These are phyloP conservation scores for Alternaria brassicae DNA, from an alignment of 2,329 filamentous ascomycete species.

Conservation along the genomic window DNA sequence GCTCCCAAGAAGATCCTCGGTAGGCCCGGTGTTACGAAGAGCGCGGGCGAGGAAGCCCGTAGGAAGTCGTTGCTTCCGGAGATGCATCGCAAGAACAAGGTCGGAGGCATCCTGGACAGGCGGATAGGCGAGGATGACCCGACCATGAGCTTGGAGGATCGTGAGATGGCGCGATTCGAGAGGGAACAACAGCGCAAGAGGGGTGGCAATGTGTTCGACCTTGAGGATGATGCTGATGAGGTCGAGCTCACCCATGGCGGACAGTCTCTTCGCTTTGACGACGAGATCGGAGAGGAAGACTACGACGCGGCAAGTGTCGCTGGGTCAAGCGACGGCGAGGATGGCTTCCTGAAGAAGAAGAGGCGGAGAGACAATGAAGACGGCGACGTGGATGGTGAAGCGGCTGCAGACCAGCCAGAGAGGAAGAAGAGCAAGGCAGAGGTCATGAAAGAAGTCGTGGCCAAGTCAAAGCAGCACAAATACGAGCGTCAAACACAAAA, in stretches of 20 bases:
- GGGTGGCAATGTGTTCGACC: conserved; percentile 82
- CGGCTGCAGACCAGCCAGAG: conserved; percentile 67
- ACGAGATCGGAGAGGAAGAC: conserved; percentile 66
- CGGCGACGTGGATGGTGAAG: conserved; percentile 48
- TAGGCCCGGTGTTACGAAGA: conserved; percentile 83
- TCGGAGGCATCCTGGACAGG: conserved; percentile 89
- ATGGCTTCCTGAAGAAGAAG: conserved; percentile 51
- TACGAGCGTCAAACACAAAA: conserved; percentile 91
- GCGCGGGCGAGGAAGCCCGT: conserved; percentile 84
- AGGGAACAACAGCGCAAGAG: conserved; percentile 84
- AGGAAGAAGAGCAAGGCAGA: conserved; percentile 95
- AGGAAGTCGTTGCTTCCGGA: conserved; percentile 86
- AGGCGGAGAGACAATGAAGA: conserved; percentile 58
- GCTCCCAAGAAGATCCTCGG: conserved; percentile 67
- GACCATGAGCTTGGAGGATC: conserved; percentile 90
- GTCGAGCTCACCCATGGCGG: conserved; percentile 84
- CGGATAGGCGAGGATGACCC: conserved; percentile 96
- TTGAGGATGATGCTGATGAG: conserved; percentile 79
- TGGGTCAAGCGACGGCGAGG: conserved; percentile 52
- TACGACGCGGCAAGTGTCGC: conserved; percentile 79
- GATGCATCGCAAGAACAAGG: conserved; percentile 86
- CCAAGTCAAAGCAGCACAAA: conserved; percentile 95
- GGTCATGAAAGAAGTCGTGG: conserved; percentile 97
- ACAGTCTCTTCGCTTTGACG: conserved; percentile 71
- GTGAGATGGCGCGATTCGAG: conserved; percentile 89